Conservation (phyloP, 2,329 filamentous ascomycete genomes). For the Fusarium mangiferae region DNA sequence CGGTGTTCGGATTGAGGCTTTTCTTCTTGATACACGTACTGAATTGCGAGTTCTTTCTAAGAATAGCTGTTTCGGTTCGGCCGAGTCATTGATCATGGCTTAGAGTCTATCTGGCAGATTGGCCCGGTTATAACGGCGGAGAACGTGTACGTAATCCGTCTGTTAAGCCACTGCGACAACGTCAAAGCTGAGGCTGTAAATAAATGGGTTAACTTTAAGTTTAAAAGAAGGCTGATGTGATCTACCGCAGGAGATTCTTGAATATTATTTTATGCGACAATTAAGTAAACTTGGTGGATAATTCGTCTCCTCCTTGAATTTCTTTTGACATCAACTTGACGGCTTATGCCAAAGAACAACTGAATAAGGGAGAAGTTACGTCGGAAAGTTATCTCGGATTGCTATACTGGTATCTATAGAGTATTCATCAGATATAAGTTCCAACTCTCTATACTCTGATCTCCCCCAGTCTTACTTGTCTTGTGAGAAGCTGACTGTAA, state of each 20-base stretch:
- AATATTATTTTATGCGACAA: neutral
- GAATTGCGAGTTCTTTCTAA: slow-evolving; percentile 1
- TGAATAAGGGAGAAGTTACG: neutral
- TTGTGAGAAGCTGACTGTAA: neutral
- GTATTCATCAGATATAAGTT: neutral
- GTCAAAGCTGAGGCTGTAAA: slow-evolving; percentile 3
- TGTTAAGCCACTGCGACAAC: neutral
- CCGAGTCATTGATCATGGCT: neutral
- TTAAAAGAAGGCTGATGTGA: neutral
- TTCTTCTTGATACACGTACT: neutral
- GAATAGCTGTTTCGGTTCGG: slow-evolving; percentile 16
- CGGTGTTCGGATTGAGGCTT: neutral
- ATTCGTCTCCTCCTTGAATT: neutral
- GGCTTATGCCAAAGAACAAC: neutral
- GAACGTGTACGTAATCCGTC: neutral
- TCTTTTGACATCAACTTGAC: too few relatives aligned
- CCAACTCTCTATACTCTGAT: neutral
- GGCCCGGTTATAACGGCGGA: neutral
- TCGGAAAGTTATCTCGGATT: too few relatives aligned
- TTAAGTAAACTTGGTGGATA: neutral
- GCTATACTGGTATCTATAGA: too few relatives aligned
- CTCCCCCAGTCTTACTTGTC: neutral
- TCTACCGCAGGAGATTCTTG: neutral
- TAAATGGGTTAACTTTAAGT: neutral
- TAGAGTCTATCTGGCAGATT: neutral